Conservation (phyloP, 345 rosid species). For the Citrus unshiu region DNA sequence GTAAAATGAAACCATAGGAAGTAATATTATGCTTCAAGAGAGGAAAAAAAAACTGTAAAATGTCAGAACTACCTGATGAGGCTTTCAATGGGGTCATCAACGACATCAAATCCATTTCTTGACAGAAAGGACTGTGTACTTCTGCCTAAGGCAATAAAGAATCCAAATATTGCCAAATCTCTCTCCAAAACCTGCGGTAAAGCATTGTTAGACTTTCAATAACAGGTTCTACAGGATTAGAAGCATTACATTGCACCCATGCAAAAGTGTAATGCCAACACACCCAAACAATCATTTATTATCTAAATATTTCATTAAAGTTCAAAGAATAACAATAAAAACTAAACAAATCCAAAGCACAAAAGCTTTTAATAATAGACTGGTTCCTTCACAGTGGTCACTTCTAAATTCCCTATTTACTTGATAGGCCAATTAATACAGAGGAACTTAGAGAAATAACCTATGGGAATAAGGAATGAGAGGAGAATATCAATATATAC, state of each 20-base stretch:
- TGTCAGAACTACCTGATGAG: constrained; percentile 60
- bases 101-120: constrained; percentile 68
- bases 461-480: neutral
- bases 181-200: constrained; percentile 79
- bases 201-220: constrained; percentile 16
- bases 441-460: neutral
- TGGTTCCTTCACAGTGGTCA: neutral
- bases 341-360: neutral
- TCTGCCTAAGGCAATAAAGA: constrained; percentile 93
- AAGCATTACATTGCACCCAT: neutral
- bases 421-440: constrained; percentile 3
- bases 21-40: constrained; percentile 6
- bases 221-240: neutral
- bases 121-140: constrained; percentile 64
- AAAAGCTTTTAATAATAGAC: neutral
- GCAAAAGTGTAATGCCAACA: constrained; percentile 4
- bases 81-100: constrained; percentile 62
- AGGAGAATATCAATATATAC: neutral
- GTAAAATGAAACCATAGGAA: constrained; percentile 12
- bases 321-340: neutral
- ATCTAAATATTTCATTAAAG: neutral
- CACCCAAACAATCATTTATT: neutral
- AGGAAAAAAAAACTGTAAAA: neutral
- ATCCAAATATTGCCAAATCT: constrained; percentile 98
- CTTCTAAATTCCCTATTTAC: neutral